Evolutionary conservation across 192 early-diverging fungal genomes (phyloP), one percentile per base, ranked within the genome.

Genomic region (Fimicolochytrium jonesii): DNA sequence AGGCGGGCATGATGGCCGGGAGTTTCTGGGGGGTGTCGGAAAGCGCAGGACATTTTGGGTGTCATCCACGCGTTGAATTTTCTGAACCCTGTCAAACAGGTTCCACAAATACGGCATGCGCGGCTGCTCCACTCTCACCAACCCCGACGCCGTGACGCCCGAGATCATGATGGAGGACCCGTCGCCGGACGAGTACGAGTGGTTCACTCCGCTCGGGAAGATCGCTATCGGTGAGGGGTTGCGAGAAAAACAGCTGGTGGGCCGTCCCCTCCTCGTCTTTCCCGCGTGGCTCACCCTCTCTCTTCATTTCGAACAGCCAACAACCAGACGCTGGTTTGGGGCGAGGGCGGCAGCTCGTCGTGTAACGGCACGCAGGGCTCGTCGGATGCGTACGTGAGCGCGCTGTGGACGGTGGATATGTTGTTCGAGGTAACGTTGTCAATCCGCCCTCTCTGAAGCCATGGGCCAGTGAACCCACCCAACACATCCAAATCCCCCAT

Each of bases 351-450:
- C 18, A 55, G 51, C 6, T 37, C 62, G 3, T 42, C 35, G 0
- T 64, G 62, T 3, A 64, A 64, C 35, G 62, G 62, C 13, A 55
- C 52, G 6, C 23, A 35, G 1, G 62, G 62, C 26, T 28, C 33
- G 11, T 64, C 62, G 1, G 62, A 64, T 31, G 34, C 43, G 6
- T 64, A 29, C 25, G 62, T 50, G 3, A 25, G 51, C 20, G 51
- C 62, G 22, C 17, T 64, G n/a, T 64, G 62, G 62, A 64, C 62
- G 10, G 51, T 64, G 17, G 62, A 64, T 39, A 64, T 55, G 50
- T 41, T 51, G 59, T 17, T 61, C 1, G 59, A 61, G 43, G 59
- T 61, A 37, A 33, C 30, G 6, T 20, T 46, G 47, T 7, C n/a
- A 17, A 49, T 13, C 37, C 10, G 9, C 37, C 37, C 37, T 39